These are phyloP conservation scores for Bremia lactucae DNA, from an alignment of 352 stramenopile genomes.

Conservation along the genomic window DNA sequence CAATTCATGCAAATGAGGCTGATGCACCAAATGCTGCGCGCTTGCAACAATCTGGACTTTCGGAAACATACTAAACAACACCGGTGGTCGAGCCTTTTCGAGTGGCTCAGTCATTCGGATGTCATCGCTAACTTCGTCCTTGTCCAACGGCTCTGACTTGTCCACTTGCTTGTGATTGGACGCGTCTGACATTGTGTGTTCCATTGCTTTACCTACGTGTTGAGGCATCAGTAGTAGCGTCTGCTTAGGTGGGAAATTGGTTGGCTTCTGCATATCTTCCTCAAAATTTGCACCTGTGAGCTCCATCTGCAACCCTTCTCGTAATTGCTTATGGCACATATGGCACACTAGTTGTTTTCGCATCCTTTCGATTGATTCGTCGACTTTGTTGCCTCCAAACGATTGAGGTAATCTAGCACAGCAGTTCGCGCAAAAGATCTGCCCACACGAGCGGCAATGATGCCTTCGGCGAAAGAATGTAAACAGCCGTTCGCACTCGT, in stretches of 20 bases:
- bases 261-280: constrained; percentile 20
- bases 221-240: constrained; percentile 72
- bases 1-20: constrained; percentile 46
- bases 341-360: constrained; percentile 82
- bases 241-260: constrained; percentile 24
- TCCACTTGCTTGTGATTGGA: constrained; percentile 57
- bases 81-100: constrained; percentile 39
- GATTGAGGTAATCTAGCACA: constrained; percentile 69
- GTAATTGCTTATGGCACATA: constrained; percentile 70
- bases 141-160: constrained; percentile 60
- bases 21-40: constrained; percentile 63
- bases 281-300: constrained; percentile 32
- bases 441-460: constrained; percentile 76
- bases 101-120: constrained; percentile 38
- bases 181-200: constrained; percentile 44
- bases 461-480: constrained; percentile 72
- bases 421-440: constrained; percentile 81
- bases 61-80: constrained; percentile 76
- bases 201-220: constrained; percentile 54
- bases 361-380: constrained; percentile 63
- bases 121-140: constrained; percentile 73
- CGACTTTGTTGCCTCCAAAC: constrained; percentile 61
- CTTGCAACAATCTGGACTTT: constrained; percentile 78
- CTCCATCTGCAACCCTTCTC: constrained; percentile 72
- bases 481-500: constrained; percentile 76